Base-by-base conservation (phyloP, 495 filamentous ascomycete genomes). In the Neurospora intermedia region DNA sequence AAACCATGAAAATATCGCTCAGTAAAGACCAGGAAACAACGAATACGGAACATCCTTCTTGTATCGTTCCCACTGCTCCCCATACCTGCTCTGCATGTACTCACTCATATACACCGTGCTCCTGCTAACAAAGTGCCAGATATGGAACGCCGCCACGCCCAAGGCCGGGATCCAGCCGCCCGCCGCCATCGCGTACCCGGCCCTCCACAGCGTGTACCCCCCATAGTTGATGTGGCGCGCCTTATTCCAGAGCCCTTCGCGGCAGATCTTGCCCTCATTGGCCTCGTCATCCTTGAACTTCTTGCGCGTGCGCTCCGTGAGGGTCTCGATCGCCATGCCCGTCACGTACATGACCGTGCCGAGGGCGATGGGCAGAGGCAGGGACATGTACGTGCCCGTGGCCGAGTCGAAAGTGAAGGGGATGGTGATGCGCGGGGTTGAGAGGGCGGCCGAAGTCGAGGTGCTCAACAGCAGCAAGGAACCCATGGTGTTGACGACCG, bases 191-290 rank as follows among this genome's bases (percentile, higher is more conserved):
- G 84, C 83, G 75, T 86, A 88, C 4, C 82, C 86, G 54, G 83
- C 78, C 46, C 88, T 78, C 88, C 88, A 89, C 4, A 90, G 41
- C 1, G 86, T 84, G 75, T 88, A 89, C 15, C 80, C 87, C 35
- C 83, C 83, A 74, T 90, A 90, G 66, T 90, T 90, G 76, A 87
- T 82, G 72, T 91, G 88, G n/a, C 87, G 83, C 6, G 87, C 85
- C 75, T 84, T 75, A 3, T 76, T 74, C 82, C 85, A 90, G 40
- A 89, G 75, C 1, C 88, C 89, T 2, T 79, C 83, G 38, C 80
- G 83, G 74, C 84, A 89, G 3, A 85, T 79, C 80, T 86, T 87
- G 23, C 87, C 88, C 71, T 83, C 79, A 77, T 90, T 89, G 73
- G 80, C 81, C 8, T 83, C 79, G 31, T 83, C 79, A 23, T 79